Evolutionary conservation across 2,329 filamentous ascomycete genomes (phyloP), one percentile per base, ranked within the genome.

Genomic region (Bipolaris gigantea): DNA sequence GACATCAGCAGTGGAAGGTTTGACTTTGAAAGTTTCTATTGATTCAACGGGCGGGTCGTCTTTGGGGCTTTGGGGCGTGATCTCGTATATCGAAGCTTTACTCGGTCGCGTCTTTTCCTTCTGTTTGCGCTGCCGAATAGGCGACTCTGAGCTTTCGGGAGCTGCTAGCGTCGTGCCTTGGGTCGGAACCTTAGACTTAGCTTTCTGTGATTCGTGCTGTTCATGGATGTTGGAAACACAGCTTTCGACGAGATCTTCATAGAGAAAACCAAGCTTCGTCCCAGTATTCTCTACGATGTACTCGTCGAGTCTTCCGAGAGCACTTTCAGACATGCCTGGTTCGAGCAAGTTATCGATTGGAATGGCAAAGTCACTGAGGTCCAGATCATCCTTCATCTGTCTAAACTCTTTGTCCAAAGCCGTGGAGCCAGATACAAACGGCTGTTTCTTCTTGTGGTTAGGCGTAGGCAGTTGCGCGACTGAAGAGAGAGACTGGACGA

Each of bases 301-400:
- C 9, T 60, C 19, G 33, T 80, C 71, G 0, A 82, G 65, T 18
- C 35, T 10, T 23, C 23, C 62, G 4, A 81, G 60, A 2, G 78
- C 76, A 0, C 55, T 56, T 2, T 66, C 56, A 0, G 75, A 66
- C 67, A 77, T 71, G 0, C 72, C 74, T 0, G 76, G 75, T 48
- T 80, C 73, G 0, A 75, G 54, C 0, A 81, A 70, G 7, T 78
- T 77, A 40, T 75, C 69, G 4, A 80, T 76, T 0, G 79, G 78
- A 4, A 74, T 62, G 1, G 62, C 76, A 50, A 73, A 80, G 21
- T 76, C 70, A 1, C 63, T 53, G 13, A 52, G 42, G 2, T 52
- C 43, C 5, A 52, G 4, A 0, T 42, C 27, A 16, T 41, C 35
- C 52, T 75, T 79, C 2, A 79, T n/a, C 6, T 62, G 34, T n/a